Evolutionary conservation across 805 yeast genomes (phyloP).

Genomic region (Komagataella phaffii): DNA sequence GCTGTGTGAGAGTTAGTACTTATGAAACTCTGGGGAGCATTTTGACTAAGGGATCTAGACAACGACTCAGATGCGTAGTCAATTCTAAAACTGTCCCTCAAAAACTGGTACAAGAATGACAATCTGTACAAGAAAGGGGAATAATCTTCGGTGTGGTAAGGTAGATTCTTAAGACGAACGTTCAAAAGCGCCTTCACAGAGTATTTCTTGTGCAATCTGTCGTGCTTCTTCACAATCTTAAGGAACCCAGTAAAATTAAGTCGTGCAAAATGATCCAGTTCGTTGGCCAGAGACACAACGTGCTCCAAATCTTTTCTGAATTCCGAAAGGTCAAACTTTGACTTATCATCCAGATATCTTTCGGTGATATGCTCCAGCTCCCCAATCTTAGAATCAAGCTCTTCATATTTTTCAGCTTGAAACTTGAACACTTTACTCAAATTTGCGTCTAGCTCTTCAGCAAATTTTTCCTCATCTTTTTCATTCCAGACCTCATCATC

Average conservation of each 20-base stretch:
- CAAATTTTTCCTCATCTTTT: conserved; percentile 59
- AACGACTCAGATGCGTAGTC: conserved; percentile 22
- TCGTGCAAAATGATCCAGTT: conserved; percentile 81
- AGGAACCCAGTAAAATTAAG: conserved; percentile 89
- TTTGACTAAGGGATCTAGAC: conserved; percentile 18
- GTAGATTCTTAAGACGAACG: conserved; percentile 76
- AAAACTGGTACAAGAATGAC: conserved; percentile 66
- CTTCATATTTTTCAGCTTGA: conserved; percentile 54
- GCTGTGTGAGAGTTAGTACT: conserved; percentile 8
- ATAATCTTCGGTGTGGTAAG: conserved; percentile 91
- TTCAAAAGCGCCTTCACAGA: conserved; percentile 85
- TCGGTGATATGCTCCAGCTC: conserved; percentile 49
- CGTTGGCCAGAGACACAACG: conserved; percentile 61
- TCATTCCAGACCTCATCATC: conserved; percentile 41
- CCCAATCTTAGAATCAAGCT: conserved; percentile 50
- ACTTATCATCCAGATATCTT: conserved; percentile 17
- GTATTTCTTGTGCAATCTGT: conserved; percentile 74
- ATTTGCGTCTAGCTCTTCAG: conserved; percentile 50
- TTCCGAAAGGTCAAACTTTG: conserved; percentile 37
- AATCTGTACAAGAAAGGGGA: conserved; percentile 79
- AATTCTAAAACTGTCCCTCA: conserved; percentile 55
- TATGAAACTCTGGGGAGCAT: conserved; percentile 9
- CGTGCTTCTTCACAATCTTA: conserved; percentile 93
- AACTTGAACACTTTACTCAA: conserved; percentile 68
- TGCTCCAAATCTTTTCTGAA: conserved; percentile 67